Evolutionary conservation across 2,329 filamentous ascomycete genomes (phyloP).

Genomic region (Cladosporium oxysporum): DNA sequence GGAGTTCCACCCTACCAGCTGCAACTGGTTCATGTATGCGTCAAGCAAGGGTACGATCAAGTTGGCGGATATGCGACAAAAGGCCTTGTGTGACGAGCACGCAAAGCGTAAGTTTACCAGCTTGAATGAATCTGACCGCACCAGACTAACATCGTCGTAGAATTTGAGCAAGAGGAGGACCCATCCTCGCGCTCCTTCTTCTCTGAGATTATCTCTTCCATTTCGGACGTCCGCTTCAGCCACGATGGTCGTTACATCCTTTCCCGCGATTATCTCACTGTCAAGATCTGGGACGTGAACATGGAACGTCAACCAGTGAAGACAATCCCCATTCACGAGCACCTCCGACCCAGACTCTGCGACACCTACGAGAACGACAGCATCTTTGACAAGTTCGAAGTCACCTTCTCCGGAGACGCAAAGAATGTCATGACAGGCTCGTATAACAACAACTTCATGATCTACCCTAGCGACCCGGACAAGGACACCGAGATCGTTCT

Average conservation of each 20-base stretch:
- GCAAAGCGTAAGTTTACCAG: slow-evolving; percentile 74
- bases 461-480: slow-evolving; percentile 93
- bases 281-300: slow-evolving; percentile 99
- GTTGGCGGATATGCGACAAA: slow-evolving; percentile 96
- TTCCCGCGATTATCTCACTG: slow-evolving; percentile 94
- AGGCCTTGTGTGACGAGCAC: slow-evolving; percentile 92
- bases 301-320: slow-evolving; percentile 98
- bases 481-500: slow-evolving; percentile 97
- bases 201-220: slow-evolving; percentile 98
- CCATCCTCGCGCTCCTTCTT: slow-evolving; percentile 97
- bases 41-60: slow-evolving; percentile 99
- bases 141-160: slow-evolving; percentile 50
- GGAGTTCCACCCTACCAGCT: slow-evolving; percentile 94
- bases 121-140: not conserved
- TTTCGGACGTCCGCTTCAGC: slow-evolving; percentile 97
- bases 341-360: slow-evolving; percentile 88
- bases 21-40: slow-evolving; percentile 99
- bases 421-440: slow-evolving; percentile 99
- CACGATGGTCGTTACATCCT: slow-evolving; percentile 95
- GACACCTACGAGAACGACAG: slow-evolving; percentile 99
- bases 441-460: slow-evolving; percentile 99
- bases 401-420: slow-evolving; percentile 95
- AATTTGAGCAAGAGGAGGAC: slow-evolving; percentile 99
- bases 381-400: slow-evolving; percentile 99
- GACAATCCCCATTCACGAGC: slow-evolving; percentile 98